Evolutionary conservation across 2,329 filamentous ascomycete species (phyloP).

Genomic region (Aspergillus neoniger): DNA sequence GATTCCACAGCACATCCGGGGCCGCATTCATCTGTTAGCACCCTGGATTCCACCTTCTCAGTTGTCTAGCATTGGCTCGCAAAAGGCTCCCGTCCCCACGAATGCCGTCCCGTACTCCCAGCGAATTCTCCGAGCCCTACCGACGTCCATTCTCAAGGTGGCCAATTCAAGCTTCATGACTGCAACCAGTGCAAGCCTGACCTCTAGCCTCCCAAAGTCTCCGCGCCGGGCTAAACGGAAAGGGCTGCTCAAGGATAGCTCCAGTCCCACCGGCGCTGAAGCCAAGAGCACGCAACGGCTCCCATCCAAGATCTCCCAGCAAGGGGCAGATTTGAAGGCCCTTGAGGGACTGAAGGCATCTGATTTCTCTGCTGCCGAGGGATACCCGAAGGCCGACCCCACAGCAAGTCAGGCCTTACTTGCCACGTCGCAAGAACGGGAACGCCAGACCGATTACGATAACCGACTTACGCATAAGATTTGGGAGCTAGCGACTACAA

Average conservation of each 20-base stretch:
- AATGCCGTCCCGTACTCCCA: conserved; percentile 90
- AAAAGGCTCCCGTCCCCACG: conserved; percentile 72
- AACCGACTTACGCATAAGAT: conserved; percentile 85
- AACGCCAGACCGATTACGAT: conserved; percentile 64
- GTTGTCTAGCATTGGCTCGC: conserved; percentile 75
- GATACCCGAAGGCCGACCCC: conserved; percentile 15
- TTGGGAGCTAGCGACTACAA: conserved; percentile 87
- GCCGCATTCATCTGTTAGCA: conserved; percentile 88
- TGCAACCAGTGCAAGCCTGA: conserved; percentile 83
- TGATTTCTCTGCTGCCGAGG: conserved; percentile 17
- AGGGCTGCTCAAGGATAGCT: conserved; percentile 41
- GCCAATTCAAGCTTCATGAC: conserved; percentile 96
- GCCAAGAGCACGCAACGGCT: conserved; percentile 37
- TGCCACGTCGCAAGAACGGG: conserved; percentile 34
- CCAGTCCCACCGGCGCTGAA: conserved; percentile 53
- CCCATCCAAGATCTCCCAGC: conserved; percentile 22
- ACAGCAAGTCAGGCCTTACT: conserved; percentile 10
- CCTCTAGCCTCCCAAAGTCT: conserved; percentile 71
- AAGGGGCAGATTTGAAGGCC: conserved; percentile 21
- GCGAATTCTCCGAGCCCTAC: conserved; percentile 83
- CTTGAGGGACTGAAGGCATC: conserved; percentile 23
- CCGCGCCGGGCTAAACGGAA: conserved; percentile 64
- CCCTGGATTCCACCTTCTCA: conserved; percentile 93
- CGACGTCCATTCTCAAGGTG: conserved; percentile 86
- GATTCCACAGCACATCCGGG: conserved; percentile 93